These are phyloP conservation scores for Olyra latifolia DNA, from an alignment of 176 grass and related monocot genomes.

Conservation along the genomic window DNA sequence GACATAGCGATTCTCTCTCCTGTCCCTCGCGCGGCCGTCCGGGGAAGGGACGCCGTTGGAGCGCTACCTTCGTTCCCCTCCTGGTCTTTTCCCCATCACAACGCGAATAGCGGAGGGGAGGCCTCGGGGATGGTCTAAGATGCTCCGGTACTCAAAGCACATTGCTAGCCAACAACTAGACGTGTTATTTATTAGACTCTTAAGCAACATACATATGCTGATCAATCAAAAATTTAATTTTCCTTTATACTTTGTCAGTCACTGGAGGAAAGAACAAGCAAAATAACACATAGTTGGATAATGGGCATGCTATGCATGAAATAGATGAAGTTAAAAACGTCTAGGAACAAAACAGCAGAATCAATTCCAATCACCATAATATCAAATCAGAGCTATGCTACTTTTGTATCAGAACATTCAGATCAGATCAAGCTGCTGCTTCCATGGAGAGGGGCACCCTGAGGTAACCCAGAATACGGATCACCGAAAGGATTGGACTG, in stretches of 20 bases:
- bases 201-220: not conserved
- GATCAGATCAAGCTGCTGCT: slow-evolving; percentile 67
- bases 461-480: slow-evolving; percentile 30
- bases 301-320: not conserved
- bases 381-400: not conserved
- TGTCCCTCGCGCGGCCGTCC: too few species aligned
- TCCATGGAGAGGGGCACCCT: slow-evolving; percentile 27
- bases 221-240: not conserved
- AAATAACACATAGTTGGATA: not conserved
- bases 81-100: too few species aligned
- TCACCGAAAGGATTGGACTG: slow-evolving; percentile 65
- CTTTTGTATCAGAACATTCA: not conserved
- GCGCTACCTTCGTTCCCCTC: too few species aligned
- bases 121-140: too few species aligned
- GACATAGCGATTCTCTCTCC: too few species aligned
- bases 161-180: not conserved
- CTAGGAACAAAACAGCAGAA: not conserved
- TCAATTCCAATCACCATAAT: not conserved
- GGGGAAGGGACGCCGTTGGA: too few species aligned
- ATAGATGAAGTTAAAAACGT: not conserved
- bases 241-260: not conserved
- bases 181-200: not conserved
- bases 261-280: not conserved
- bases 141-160: not conserved
- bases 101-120: too few species aligned